Evolutionary conservation across 805 yeast species (phyloP).

Genomic region (Vanderwaltozyma tropicalis): DNA sequence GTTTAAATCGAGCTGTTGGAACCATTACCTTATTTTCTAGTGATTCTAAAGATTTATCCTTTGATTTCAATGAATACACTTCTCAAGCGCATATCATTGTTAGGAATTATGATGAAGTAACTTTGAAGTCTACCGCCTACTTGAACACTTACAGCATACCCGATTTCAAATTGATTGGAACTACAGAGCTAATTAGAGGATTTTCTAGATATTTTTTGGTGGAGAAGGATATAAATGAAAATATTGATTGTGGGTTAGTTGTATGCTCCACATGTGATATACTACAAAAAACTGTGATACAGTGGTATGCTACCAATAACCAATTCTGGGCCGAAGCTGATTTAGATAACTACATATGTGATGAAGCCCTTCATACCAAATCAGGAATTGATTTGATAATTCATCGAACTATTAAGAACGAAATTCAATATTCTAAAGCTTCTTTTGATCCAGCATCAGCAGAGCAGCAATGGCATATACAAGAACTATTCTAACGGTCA

Average conservation of each 20-base stretch:
- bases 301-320: background rate
- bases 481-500: too few relatives aligned
- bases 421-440: background rate
- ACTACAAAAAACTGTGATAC: background rate
- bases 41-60: background rate
- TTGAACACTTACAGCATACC: background rate
- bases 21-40: background rate
- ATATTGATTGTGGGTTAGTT: background rate
- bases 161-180: background rate
- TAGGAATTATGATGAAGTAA: background rate
- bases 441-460: background rate
- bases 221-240: background rate
- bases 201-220: background rate
- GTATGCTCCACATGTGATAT: constrained; percentile 1
- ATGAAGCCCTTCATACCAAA: background rate
- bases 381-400: too few relatives aligned
- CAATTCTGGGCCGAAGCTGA: background rate
- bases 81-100: background rate
- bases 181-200: background rate
- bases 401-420: too few relatives aligned
- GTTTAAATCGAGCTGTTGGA: background rate
- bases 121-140: background rate
- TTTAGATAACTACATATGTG: background rate
- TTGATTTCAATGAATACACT: too few relatives aligned
- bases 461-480: constrained; percentile 6